Conservation (phyloP, 2,329 filamentous ascomycete genomes). For the Didymella pomorum region DNA sequence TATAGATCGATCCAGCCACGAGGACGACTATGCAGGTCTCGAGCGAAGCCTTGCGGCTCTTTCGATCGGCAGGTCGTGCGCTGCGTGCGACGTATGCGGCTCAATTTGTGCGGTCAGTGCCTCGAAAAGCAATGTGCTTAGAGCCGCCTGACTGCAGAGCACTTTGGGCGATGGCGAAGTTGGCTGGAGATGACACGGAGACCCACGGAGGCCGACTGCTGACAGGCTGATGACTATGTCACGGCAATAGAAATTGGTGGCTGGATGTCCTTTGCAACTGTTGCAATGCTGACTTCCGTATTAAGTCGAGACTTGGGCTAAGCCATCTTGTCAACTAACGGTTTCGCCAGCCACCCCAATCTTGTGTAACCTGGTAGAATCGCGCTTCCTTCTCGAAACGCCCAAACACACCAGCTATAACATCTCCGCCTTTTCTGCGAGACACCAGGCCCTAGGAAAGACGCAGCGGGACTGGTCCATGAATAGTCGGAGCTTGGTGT, state of each 20-base stretch:
- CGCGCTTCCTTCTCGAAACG: slow-evolving; percentile 7
- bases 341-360: slow-evolving; percentile 9
- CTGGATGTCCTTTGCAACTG: slow-evolving; percentile 18
- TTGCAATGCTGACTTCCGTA: slow-evolving; percentile 18
- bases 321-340: slow-evolving; percentile 19
- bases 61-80: slow-evolving; percentile 5
- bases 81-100: slow-evolving; percentile 18
- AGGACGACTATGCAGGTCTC: slow-evolving; percentile 19
- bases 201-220: slow-evolving; percentile 3
- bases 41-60: slow-evolving; percentile 15
- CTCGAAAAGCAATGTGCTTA: not conserved
- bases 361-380: slow-evolving; percentile 8
- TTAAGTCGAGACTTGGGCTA: slow-evolving; percentile 8
- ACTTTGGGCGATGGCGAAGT: not conserved
- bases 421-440: not conserved
- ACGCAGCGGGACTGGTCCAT: not conserved
- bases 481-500: not conserved
- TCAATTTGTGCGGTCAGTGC: slow-evolving; percentile 10
- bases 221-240: slow-evolving; percentile 16
- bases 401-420: not conserved
- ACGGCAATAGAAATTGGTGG: slow-evolving; percentile 16
- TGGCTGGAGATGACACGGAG: not conserved
- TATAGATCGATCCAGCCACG: slow-evolving; percentile 17
- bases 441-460: not conserved
- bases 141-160: slow-evolving; percentile 4